Percentiles rank a stretch among this genome's conserved stretches.
Evolutionary conservation across 148 eudicot species (phyloP).

Genomic region (Bassia scoparia): DNA sequence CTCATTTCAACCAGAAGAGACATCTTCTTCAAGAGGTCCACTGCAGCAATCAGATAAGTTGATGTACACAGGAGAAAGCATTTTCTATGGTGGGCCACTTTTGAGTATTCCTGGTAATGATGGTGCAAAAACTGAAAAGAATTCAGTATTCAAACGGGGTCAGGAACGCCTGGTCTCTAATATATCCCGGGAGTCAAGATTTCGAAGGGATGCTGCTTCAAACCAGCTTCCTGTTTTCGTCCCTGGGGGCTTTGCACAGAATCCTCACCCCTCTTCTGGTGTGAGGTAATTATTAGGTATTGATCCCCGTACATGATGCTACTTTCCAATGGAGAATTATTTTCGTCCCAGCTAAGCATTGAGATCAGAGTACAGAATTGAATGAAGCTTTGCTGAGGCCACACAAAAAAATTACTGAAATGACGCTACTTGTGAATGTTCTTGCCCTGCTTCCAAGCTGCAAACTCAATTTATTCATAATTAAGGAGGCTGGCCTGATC

Average conservation of each 20-base stretch:
- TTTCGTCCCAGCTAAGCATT: slow-evolving; percentile 4
- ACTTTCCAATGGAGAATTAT: background rate
- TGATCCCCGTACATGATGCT: background rate
- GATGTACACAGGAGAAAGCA: slow-evolving; percentile 73
- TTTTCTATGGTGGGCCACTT: slow-evolving; percentile 97
- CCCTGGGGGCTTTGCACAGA: slow-evolving; percentile 47
- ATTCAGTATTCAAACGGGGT: slow-evolving; percentile 46
- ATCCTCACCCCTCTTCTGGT: slow-evolving; percentile 38
- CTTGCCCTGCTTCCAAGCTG: slow-evolving; percentile 11
- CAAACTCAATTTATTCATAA: slow-evolving; percentile 9
- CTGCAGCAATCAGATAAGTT: slow-evolving; percentile 63
- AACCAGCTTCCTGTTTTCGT: slow-evolving; percentile 90
- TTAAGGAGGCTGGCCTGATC: background rate
- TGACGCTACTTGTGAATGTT: slow-evolving; percentile 13
- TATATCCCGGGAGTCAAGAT: slow-evolving; percentile 68
- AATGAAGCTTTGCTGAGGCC: slow-evolving; percentile 12
- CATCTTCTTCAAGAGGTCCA: slow-evolving; percentile 36
- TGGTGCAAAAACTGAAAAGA: slow-evolving; percentile 38
- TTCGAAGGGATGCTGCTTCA: slow-evolving; percentile 66
- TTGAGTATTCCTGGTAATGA: slow-evolving; percentile 45
- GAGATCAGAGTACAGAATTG: background rate
- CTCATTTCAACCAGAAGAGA: slow-evolving; percentile 37
- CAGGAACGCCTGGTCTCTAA: slow-evolving; percentile 40
- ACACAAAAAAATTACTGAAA: background rate
- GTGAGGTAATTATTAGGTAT: slow-evolving; percentile 19